phyloP scores from a whole-genome alignment of 345 rosid species.

The Lepidium didymum region DNA sequence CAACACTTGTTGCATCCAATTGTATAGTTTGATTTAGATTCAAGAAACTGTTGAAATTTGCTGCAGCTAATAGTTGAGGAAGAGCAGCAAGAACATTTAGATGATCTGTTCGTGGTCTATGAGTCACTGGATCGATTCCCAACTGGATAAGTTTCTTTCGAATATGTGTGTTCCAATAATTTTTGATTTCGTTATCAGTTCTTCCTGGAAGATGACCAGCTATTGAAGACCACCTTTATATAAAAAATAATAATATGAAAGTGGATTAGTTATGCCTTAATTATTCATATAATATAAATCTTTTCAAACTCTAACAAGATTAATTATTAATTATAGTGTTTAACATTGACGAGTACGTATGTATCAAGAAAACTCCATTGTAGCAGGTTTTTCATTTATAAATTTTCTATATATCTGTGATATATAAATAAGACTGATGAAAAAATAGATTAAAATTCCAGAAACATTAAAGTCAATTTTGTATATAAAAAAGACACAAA shows the following conservation, averaged over 20 bases:
- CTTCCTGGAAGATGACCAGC: conserved; percentile 36
- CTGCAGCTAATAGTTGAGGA: conserved; percentile 54
- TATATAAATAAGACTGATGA: neutral
- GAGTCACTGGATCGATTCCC: conserved; percentile 31
- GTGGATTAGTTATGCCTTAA: conserved; percentile 12
- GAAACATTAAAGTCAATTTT: no score
- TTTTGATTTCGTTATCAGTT: conserved; percentile 32
- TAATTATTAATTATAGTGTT: neutral
- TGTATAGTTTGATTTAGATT: conserved; percentile 32
- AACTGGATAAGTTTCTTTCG: conserved; percentile 31
- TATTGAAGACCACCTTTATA: conserved; percentile 30
- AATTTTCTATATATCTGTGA: neutral
- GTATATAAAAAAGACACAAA: no score
- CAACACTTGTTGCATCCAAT: conserved; percentile 45
- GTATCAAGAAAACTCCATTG: conserved; percentile 22
- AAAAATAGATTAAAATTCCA: neutral
- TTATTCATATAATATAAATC: neutral
- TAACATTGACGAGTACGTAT: conserved; percentile 18
- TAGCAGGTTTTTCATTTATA: conserved; percentile 9
- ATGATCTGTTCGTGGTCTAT: conserved; percentile 33
- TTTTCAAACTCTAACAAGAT: neutral
- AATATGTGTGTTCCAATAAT: conserved; percentile 31
- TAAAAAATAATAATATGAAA: neutral
- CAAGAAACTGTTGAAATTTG: conserved; percentile 40
- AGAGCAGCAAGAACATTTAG: conserved; percentile 41